Percentiles rank a stretch among this genome's conserved stretches.
phyloP scores from a whole-genome alignment of 1,284 basidiomycete genomes.

The Cutaneotrichosporon cavernicola region DNA sequence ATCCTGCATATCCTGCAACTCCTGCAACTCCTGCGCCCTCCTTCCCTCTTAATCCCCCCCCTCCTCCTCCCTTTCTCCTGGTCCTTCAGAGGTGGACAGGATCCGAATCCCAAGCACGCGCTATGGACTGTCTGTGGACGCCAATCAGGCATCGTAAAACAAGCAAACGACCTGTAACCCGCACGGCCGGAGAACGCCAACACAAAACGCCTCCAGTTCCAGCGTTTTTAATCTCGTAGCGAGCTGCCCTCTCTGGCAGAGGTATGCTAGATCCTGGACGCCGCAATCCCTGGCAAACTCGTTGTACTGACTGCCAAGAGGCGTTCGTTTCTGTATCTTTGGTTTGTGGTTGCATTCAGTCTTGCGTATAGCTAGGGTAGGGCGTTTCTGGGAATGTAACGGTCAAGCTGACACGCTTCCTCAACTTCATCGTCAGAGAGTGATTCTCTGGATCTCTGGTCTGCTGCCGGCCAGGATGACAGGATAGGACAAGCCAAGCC shows the following conservation, averaged over 20 bases:
- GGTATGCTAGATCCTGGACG: conserved; percentile 7
- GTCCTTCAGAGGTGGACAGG: not conserved
- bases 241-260: not conserved
- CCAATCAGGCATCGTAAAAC: not conserved
- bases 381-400: not conserved
- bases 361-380: not conserved
- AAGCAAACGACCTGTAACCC: not conserved
- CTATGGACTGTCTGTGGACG: conserved; percentile 2
- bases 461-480: no score
- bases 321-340: not conserved
- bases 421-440: no score
- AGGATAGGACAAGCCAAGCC: no score
- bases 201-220: conserved; percentile 7
- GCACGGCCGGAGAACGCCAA: conserved; percentile 2
- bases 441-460: no score
- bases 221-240: not conserved
- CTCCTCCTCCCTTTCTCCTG: not conserved
- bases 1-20: not conserved
- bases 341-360: not conserved
- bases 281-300: not conserved
- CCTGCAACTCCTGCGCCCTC: not conserved
- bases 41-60: no score
- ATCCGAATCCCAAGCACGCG: conserved; percentile 4
- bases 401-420: not conserved
- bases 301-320: not conserved